Evolutionary conservation across 2,329 filamentous ascomycete species (phyloP), one percentile per base, ranked within the genome.

Genomic region (Penicillium sp.): DNA sequence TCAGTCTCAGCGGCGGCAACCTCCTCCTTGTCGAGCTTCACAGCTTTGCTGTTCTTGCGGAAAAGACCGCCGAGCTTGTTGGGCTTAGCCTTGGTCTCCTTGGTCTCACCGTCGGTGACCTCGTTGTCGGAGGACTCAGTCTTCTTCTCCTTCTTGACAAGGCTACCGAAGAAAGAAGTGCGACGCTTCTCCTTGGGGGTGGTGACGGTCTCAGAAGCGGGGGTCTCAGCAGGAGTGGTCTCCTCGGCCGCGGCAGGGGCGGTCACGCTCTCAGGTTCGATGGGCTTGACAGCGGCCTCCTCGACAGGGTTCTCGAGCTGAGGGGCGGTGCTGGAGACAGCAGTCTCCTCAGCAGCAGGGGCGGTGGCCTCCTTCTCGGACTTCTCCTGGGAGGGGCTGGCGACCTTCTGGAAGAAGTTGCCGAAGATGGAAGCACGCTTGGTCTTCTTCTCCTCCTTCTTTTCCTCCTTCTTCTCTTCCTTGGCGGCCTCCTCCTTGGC

Each of bases 401-500:
- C 64, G 41, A 75, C 70, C 79, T 92, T 92, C 80, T 89, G 87
- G 73, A 79, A 80, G 68, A 88, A 83, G 65, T 83, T 84, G 63
- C 82, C 83, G 73, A 95, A 95, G 64, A 91, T 85, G 59, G 88
- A 93, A 73, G 84, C 83, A 72, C 89, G 88, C 87, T 95, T 95
- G 72, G 74, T 59, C 73, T 84, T 82, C 52, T 75, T 72, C 52
- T 75, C 74, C 47, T 73, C 63, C 52, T 67, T 70, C 58, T 62
- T 61, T 40, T 69, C 64, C 36, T 70, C 64, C 50, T 74, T 73
- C 61, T 57, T 57, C 50, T 65, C 61, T 45, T 66, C 60, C 46
- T 63, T 57, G 44, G 55, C 55, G 61, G 57, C 58, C 50, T 65
- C 61, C 46, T 66, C 60, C 46, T 63, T 57, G 44, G 55, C 55